Conservation (phyloP, 768 basidiomycete genomes). For the Leccinum fibrillosum region DNA sequence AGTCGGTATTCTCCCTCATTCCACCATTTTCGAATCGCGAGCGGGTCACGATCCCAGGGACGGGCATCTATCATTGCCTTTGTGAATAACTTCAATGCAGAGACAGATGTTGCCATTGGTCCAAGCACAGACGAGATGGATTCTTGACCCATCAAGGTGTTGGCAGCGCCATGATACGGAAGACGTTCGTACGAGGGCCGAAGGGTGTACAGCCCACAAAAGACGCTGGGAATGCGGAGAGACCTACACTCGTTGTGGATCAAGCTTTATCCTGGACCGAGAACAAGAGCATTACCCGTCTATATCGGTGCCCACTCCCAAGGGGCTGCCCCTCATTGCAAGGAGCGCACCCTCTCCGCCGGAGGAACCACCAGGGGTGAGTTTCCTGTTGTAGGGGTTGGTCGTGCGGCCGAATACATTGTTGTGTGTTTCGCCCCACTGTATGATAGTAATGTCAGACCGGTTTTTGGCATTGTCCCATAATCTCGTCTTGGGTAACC, state of each 20-base stretch:
- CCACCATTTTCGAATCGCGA: constrained; percentile 58
- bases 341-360: constrained; percentile 86
- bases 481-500: not conserved
- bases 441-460: constrained; percentile 1
- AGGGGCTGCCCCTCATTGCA: constrained; percentile 41
- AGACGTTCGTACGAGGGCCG: constrained; percentile 69
- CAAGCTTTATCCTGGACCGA: not conserved
- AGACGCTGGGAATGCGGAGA: constrained; percentile 67
- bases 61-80: constrained; percentile 33
- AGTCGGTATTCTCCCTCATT: constrained; percentile 56
- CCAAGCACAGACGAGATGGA: constrained; percentile 73
- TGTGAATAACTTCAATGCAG: constrained; percentile 59
- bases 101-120: constrained; percentile 59
- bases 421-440: constrained; percentile 83
- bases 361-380: constrained; percentile 79
- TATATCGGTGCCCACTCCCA: constrained; percentile 80
- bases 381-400: constrained; percentile 71
- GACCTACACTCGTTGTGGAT: constrained; percentile 41
- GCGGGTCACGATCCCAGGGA: constrained; percentile 69
- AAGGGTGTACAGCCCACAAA: constrained; percentile 71
- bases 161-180: constrained; percentile 65
- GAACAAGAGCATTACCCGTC: constrained; percentile 49
- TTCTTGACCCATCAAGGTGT: constrained; percentile 71
- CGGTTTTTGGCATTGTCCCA: not conserved
- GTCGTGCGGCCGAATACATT: constrained; percentile 75